Evolutionary conservation across 2,329 filamentous ascomycete species (phyloP), one percentile per base, ranked within the genome.

Genomic region (Xylariaceae sp.): DNA sequence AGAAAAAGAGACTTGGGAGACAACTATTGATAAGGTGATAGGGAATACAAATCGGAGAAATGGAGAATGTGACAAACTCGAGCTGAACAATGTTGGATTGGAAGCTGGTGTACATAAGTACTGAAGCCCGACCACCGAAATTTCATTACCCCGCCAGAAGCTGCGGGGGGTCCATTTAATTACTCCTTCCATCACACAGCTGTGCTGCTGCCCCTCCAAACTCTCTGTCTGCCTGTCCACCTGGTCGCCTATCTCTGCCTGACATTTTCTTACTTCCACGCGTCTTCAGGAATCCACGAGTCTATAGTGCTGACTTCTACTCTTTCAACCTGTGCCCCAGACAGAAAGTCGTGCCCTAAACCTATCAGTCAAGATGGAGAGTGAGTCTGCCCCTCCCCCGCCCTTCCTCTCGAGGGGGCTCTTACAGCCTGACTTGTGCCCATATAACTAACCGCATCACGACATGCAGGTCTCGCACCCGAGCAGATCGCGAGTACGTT

Each of bases 401-500:
- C 27, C 27, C 27, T 16, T 16, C 7, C 7, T 16, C 7, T 8
- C 4, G 7, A 4, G n/a, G n/a, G n/a, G 27, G 12, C 27, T 32
- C 16, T 32, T 11, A 53, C 21, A 2, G 47, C 44, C 22, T 35
- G 35, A 11, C 46, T 16, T 40, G 43, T n/a, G n/a, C n/a, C n/a
- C n/a, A n/a, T n/a, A n/a, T n/a, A n/a, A n/a, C n/a, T n/a, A n/a
- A 22, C 48, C 37, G 48, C 50, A 40, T 48, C 43, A 22, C 37
- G 42, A 37, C 29, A 36, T 20, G 42, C 29, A 54, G 52, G 45
- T 29, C 45, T 54, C 42, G 29, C 52, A 35, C 52, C 52, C 38
- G 45, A 54, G 35, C 49, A 54, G 14, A 52, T 54, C 39, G 52
- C 52, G 4, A 25, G 52, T 54, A 45, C 38, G 47, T 45, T 34